Evolutionary conservation across 2,329 filamentous ascomycete species (phyloP).

Genomic region (Colletotrichum sidae): DNA sequence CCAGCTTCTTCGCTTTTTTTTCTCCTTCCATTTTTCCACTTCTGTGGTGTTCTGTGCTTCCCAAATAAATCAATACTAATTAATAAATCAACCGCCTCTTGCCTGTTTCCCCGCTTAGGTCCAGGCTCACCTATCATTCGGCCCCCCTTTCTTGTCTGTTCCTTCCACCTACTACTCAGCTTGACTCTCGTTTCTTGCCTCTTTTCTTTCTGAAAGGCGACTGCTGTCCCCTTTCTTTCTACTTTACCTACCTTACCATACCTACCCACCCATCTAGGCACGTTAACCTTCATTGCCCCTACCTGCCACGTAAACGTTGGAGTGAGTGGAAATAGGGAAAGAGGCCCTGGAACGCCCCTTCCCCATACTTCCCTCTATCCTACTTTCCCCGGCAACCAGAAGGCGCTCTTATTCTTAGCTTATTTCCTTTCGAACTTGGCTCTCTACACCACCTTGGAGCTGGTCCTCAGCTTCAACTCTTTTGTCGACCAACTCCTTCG

Average conservation of each 20-base stretch:
- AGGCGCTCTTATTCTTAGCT: no score
- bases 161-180: constrained; percentile 1
- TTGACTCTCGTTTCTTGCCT: constrained; percentile 3
- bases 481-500: neutral
- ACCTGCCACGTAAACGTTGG: no score
- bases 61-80: neutral
- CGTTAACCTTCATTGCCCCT: no score
- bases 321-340: no score
- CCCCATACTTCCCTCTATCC: no score
- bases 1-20: constrained; percentile 1
- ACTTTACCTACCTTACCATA: no score
- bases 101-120: neutral
- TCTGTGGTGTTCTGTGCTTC: constrained; percentile 3
- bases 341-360: no score
- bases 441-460: no score
- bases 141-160: neutral
- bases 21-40: neutral
- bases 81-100: constrained; percentile 7
- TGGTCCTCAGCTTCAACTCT: neutral
- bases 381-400: no score
- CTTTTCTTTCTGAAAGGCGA: neutral
- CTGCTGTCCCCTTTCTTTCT: no score
- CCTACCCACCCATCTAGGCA: no score
- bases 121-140: neutral
- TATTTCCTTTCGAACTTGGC: no score